Base-by-base conservation (phyloP, 163 green algal species). In the Volvox carteri region DNA sequence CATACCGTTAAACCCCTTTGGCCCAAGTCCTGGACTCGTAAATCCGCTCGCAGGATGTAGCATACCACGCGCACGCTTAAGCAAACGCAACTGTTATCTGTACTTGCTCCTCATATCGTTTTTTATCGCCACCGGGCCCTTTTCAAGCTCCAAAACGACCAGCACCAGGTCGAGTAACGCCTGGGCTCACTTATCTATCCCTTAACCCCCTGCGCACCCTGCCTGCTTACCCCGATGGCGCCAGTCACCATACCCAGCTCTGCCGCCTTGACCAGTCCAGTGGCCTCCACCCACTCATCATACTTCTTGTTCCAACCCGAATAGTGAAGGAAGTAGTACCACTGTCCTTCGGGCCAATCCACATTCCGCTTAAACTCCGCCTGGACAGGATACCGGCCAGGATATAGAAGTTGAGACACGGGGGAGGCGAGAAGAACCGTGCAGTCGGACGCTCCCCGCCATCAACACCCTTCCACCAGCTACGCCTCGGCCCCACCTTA, bases 221-320 rank as follows among this genome's bases (percentile, higher is more conserved):
- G 83, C 54, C 9, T 62, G 35, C 41, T 62, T 42, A 54, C 39
- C 60, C 58, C 60, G 25, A 30, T 33, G 28, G 35, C 58, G 14
- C 41, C 54, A 44, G 78, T 39, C 60, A 46, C 65, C 83, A 84
- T 48, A 2, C 37, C 84, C 52, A 89, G n/a, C 42, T 83, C 84
- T 19, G 84, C 68, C 39, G 68, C 84, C 67, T 94, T 94, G 19
- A 92, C 78, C 1, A 96, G 86, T 14, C 92, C 93, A 1, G 86
- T 60, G 50, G 93, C 93, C 83, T 96, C 94, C 52, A 98, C 94
- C 96, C 96, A 98, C 81, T 97, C 94, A 84, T 97, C 96, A 85
- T 93, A 97, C 76, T 98, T 96, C 86, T 97, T 98, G 91, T 98
- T 97, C 95, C 96, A 98, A 28, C 96, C 96, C n/a, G 42, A 93